Evolutionary conservation across 2,329 filamentous ascomycete species (phyloP).

Genomic region (Bipolaris zeicola): DNA sequence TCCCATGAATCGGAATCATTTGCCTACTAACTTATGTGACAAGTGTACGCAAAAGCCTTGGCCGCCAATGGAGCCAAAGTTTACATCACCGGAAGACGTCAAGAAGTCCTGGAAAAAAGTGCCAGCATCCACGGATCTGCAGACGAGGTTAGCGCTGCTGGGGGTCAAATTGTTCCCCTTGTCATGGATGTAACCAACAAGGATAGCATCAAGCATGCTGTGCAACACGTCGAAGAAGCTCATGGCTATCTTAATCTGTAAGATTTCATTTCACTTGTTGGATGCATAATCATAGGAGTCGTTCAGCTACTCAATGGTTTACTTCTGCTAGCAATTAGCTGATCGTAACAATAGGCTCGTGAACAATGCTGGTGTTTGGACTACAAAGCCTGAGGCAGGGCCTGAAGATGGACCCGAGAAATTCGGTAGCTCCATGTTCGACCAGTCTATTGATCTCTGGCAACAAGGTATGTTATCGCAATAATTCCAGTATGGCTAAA

Average conservation of each 20-base stretch:
- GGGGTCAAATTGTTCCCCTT: background rate
- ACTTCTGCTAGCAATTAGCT: background rate
- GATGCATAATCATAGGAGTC: background rate
- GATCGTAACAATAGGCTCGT: background rate
- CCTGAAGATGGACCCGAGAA: background rate
- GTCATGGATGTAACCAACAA: background rate
- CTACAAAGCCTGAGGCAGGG: background rate
- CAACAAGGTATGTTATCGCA: background rate
- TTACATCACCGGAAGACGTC: constrained; percentile 3
- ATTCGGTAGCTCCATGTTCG: background rate
- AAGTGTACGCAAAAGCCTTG: constrained; percentile 1
- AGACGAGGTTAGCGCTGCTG: background rate
- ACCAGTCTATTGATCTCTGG: constrained; percentile 2
- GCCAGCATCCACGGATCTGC: background rate
- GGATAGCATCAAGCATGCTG: background rate
- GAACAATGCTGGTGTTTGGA: background rate
- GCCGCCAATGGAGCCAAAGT: background rate
- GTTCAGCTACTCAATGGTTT: background rate
- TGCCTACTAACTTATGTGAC: background rate
- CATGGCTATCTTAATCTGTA: background rate
- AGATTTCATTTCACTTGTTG: background rate
- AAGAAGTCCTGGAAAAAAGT: constrained; percentile 2
- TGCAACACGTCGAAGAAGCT: background rate
- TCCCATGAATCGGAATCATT: background rate
- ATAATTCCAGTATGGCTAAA: background rate